Evolutionary conservation across 495 filamentous ascomycete species (phyloP), one percentile per base, ranked within the genome.

Genomic region (Jackrogersella minutella): DNA sequence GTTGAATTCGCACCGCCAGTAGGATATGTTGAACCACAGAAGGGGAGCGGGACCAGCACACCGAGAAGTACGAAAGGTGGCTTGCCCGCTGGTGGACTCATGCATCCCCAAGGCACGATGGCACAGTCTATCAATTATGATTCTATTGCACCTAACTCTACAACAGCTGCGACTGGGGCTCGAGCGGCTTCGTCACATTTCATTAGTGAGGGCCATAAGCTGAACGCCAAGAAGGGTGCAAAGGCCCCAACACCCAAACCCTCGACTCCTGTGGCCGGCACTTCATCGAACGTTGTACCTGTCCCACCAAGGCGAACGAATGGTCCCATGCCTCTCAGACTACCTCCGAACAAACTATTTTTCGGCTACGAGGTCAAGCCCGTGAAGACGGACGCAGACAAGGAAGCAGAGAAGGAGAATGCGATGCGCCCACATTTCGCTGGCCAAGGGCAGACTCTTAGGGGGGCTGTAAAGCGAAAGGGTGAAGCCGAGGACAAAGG

Each of bases 51-150:
- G 0, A 93, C 90, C 55, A 85, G 81, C 65, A 86, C 86, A 6
- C 84, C 86, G 13, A 85, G 85, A 37, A 85, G 81, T 50, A 70
- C 57, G 5, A 66, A 69, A 3, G 75, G 76, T 10, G 86, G 83
- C n/a, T 65, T 90, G 5, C 88, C 89, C 4, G 77, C 83, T 6
- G 91, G 91, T 13, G 93, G 92, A 7, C 74, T 90, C 34, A 72
- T 97, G 59, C 91, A 96, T 71, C 85, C 81, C 40, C 90, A 95
- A 61, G 95, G 95, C 5, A 93, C 89, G 26, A 99, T 99, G 95
- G 93, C 96, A 1, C 92, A 96, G 72, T 85, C 92, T 13, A 97
- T 99, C 79, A 97, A 97, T 80, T 99, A 98, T 74, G 86, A 91
- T 39, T 86, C 93, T n/a, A 97, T 99, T 66, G 90, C 92, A 0